These are phyloP conservation scores for Cystofilobasidium capitatum DNA, from an alignment of 768 basidiomycete species.

Conservation along the genomic window DNA sequence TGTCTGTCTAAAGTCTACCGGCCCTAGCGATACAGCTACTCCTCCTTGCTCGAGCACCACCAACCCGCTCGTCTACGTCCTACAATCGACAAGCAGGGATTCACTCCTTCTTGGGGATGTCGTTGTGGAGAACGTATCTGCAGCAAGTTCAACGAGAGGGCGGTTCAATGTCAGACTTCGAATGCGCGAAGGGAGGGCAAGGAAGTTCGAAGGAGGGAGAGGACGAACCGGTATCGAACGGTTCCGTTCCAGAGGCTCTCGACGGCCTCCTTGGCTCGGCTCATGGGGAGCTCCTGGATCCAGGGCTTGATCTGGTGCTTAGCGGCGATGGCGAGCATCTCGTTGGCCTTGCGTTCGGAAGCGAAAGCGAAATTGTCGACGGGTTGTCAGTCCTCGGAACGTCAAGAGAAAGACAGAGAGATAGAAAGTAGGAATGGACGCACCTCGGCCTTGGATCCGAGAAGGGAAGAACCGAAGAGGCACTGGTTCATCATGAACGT, in stretches of 20 bases:
- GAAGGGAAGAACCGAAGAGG: constrained; percentile 40
- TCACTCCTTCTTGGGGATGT: constrained; percentile 9
- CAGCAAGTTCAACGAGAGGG: too few species aligned
- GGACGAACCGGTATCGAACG: constrained; percentile 51
- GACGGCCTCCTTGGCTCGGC: constrained; percentile 47
- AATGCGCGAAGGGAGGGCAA: too few species aligned
- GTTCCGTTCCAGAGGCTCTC: constrained; percentile 46
- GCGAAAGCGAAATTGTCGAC: constrained; percentile 20
- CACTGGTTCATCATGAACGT: constrained; percentile 35
- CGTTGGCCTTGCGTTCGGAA: too few species aligned
- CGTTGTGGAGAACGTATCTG: constrained; percentile 16
- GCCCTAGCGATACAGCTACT: too few species aligned
- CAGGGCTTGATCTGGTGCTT: constrained; percentile 50
- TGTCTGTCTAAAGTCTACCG: too few species aligned
- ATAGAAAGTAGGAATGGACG: too few species aligned
- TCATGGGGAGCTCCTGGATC: constrained; percentile 45
- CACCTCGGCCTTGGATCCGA: constrained; percentile 56
- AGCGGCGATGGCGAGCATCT: constrained; percentile 54
- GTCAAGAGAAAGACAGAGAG: constrained; percentile 32
- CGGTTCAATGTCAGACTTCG: too few species aligned
- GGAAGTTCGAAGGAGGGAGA: constrained; percentile 30
- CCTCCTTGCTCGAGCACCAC: too few species aligned
- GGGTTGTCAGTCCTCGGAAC: constrained; percentile 26
- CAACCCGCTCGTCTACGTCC: too few species aligned
- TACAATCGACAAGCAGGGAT: too few species aligned